Base-by-base conservation (phyloP, 257 asterid species). In the Fraxinus pennsylvanica region DNA sequence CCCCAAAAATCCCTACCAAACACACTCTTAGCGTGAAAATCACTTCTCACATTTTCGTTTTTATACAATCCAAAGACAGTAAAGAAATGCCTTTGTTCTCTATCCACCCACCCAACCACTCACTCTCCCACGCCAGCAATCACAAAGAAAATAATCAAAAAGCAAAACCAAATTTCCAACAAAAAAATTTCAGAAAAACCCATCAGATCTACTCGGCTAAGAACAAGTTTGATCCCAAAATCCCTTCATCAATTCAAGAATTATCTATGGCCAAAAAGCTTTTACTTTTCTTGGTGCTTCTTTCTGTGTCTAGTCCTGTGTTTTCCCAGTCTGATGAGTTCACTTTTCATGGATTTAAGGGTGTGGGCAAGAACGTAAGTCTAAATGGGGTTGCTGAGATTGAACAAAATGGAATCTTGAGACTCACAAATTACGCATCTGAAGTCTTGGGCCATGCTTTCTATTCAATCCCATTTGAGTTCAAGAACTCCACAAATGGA, bases 401-500 rank as follows among this genome's bases (percentile, higher is more conserved):
- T 13, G 81, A 84, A 73, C 36, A 74, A 0, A 86, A 79, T 79
- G 97, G 97, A 3, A 25, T 89, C 25, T 81, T 93, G 73, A 81
- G 76, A 75, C 91, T 93, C 71, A 91, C 97, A 6, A 76, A 86
- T 41, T 81, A 79, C 29, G 78, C 83, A 0, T 35, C 79, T 3
- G 86, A 78, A 73, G 14, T 73, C 36, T 21, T 82, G 21, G 97
- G 96, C 1, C 97, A 88, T 68, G 97, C 89, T 13, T 91, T 93
- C 67, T 89, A 90, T 13, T 78, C 76, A 45, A 76, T 9, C 63
- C 85, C 96, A 30, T 25, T 91, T 3, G 72, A 59, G 65, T 86
- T 93, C 84, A 93, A 86, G 86, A 81, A 86, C 54, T 79, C 84
- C 2, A 35, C 76, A 9, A 79, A 39, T 72, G 88, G 92, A 59